Base-by-base conservation (phyloP, 208 protist species). In the Leptomonas seymouri region DNA sequence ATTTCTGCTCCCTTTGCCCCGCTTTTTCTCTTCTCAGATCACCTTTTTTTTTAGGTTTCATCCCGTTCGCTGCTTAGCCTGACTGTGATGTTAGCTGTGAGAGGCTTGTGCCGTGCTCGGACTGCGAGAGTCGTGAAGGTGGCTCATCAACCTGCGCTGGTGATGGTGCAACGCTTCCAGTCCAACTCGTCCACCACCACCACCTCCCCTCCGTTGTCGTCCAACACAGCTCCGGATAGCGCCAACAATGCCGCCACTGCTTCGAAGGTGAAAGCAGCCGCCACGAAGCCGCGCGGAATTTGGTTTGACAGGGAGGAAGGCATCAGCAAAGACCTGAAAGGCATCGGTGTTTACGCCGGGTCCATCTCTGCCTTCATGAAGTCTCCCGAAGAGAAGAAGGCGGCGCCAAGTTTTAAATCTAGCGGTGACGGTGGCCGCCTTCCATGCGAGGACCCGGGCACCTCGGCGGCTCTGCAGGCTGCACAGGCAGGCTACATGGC, bases 311-410 rank as follows among this genome's bases (percentile, higher is more conserved):
- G 54, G 16, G 83, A 93, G 44, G 86, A 82, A 7, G 87, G 87
- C 39, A 64, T 95, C 55, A 95, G 90, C 66, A 45, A 9, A 0
- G 85, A 74, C 25, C 76, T 95, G 1, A 58, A 76, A 23, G 90
- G 90, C 27, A 87, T 95, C 48, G 79, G 73, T 21, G 70, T 83
- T 16, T 95, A 95, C 67, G 87, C 76, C 30, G 90, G 90, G n/a
- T 91, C 90, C n/a, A 80, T 95, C 60, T 85, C 85, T 11, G 90
- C 81, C 30, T 95, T 95, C 39, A 66, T 93, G 74, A 92, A 91
- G 61, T 74, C 82, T 14, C 73, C 77, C 8, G 66, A 63, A 23
- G 78, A 89, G 46, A 82, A 82, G 41, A 57, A 72, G 50, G 58
- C 57, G 39, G 41, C 71, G 3, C 16, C 69, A 11, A 48, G 63